Evolutionary conservation across 164 flowering plant species (phyloP).

Genomic region (Brasenia schreberi): DNA sequence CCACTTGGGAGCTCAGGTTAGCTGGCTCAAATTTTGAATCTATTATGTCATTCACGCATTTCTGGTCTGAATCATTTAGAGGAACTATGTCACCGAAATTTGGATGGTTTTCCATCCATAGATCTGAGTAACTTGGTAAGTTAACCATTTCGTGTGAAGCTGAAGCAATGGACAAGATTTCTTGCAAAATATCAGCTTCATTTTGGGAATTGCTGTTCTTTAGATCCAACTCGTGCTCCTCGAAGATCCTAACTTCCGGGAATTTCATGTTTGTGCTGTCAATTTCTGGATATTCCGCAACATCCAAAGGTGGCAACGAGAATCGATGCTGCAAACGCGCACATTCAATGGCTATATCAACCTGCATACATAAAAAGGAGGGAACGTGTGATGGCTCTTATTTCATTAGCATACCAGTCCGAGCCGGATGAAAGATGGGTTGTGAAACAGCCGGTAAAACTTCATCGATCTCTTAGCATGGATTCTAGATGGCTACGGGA

Average conservation of each 20-base stretch:
- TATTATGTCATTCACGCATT: neutral
- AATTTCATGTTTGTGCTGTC: conserved; percentile 13
- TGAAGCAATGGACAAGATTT: conserved; percentile 60
- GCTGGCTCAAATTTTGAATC: neutral
- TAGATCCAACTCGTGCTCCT: conserved; percentile 3
- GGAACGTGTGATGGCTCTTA: neutral
- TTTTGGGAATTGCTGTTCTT: neutral
- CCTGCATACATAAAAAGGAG: conserved; percentile 21
- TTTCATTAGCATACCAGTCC: too few species aligned
- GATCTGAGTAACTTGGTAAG: conserved; percentile 14
- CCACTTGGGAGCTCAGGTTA: neutral
- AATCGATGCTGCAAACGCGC: conserved; percentile 68
- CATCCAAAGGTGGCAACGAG: conserved; percentile 54
- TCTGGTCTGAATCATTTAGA: neutral
- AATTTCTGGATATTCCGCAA: conserved; percentile 41
- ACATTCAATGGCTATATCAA: conserved; percentile 67
- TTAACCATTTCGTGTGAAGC: conserved; percentile 42
- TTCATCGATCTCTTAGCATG: too few species aligned
- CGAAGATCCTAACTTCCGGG: conserved; percentile 10
- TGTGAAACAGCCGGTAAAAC: too few species aligned
- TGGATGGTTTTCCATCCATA: conserved; percentile 24
- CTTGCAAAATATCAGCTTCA: conserved; percentile 37
- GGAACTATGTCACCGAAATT: conserved; percentile 13
- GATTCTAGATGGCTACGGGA: too few species aligned
- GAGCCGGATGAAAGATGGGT: too few species aligned